Evolutionary conservation across 441 rosid species (phyloP), one percentile per base, ranked within the genome.

Genomic region (Gossypium davidsonii): DNA sequence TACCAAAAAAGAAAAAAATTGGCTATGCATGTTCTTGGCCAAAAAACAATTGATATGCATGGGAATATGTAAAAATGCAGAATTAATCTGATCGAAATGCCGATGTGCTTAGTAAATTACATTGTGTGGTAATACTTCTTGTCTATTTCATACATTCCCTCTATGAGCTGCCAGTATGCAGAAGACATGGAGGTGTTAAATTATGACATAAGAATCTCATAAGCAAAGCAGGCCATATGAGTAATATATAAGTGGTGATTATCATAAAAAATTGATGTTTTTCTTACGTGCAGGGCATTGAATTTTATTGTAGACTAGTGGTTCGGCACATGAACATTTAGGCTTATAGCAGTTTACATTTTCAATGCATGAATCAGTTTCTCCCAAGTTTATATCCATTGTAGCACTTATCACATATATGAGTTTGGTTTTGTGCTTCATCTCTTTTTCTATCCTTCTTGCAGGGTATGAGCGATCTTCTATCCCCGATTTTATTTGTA

Each of bases 381-480:
- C 44, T 15, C n/a, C 23, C 1, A 49, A 49, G 44, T 49, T 51
- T 28, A 4, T 67, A 15, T 49, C 21, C 18, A n/a, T 48, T 48
- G 15, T 53, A 17, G 20, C 18, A 70, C 2, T 28, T 17, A 23
- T 53, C 28, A 59, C 42, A 4, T 44, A 7, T 71, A 42, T 58
- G 42, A 37, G 9, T 37, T 37, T 37, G 15, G 37, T 46, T 46
- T 37, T 14, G 23, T 26, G 59, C 8, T 46, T 58, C 51, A 14
- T 52, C 53, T 18, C 61, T 67, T 31, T 17, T 67, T 65, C 25
- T 51, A 3, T 49, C 44, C 1, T n/a, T 77, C 69, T 78, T 73
- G 56, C 85, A 96, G 99, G 99, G 99, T 59, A 96, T 96, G 98
- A 96, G 96, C 64, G 98, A 96, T 79, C 81, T 90, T 65, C 83